Evolutionary conservation across 2,329 filamentous ascomycete species (phyloP).

Genomic region (Aspergillus ochraceus): DNA sequence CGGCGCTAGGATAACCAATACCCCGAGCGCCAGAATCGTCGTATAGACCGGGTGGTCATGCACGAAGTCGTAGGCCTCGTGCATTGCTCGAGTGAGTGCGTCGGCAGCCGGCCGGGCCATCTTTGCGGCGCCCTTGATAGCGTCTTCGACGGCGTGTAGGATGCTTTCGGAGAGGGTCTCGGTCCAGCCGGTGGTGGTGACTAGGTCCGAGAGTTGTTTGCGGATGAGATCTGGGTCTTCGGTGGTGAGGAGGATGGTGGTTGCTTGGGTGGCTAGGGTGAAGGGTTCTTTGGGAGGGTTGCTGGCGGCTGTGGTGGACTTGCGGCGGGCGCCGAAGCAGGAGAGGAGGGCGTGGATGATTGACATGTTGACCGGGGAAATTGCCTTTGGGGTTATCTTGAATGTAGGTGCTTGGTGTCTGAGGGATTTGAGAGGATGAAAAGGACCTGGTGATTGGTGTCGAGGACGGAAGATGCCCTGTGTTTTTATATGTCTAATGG

Average conservation of each 20-base stretch:
- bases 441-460: neutral
- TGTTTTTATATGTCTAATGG: no score
- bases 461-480: neutral
- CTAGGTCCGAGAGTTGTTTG: neutral
- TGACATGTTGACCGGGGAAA: neutral
- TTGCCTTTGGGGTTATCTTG: neutral
- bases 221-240: neutral
- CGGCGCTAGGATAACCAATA: conserved; percentile 23
- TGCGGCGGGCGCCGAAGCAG: neutral
- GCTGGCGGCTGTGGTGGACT: neutral
- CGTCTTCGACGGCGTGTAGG: conserved; percentile 13
- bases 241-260: neutral
- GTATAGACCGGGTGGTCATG: conserved; percentile 24
- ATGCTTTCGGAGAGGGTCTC: conserved; percentile 14
- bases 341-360: neutral
- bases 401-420: neutral
- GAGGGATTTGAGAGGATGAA: neutral
- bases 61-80: conserved; percentile 19
- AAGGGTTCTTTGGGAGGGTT: neutral
- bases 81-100: conserved; percentile 13
- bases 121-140: conserved; percentile 12
- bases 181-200: conserved; percentile 12
- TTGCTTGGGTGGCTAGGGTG: neutral
- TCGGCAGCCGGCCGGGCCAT: conserved; percentile 18
- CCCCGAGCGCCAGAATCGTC: conserved; percentile 26